Evolutionary conservation across 306 rosid species (phyloP).

Genomic region (Carpinus viminea): DNA sequence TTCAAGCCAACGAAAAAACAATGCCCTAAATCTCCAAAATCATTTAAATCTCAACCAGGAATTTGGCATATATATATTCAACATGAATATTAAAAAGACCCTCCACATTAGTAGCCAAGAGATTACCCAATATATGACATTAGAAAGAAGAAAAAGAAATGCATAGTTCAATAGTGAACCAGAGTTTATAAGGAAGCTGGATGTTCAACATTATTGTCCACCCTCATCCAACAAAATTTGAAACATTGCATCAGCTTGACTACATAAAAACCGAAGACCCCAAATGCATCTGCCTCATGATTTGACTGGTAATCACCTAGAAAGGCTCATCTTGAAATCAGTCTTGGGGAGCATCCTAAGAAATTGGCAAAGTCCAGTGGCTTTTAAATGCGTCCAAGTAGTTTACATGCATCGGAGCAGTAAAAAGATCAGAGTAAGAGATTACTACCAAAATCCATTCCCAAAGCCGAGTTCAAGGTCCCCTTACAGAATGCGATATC

Average conservation of each 20-base stretch:
- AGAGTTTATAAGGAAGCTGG: background rate
- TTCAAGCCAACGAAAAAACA: background rate
- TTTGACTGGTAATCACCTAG: background rate
- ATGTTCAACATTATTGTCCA: background rate
- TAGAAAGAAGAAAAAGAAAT: background rate
- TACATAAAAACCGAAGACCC: background rate
- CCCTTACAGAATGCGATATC: slow-evolving; percentile 17
- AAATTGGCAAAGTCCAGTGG: slow-evolving; percentile 6
- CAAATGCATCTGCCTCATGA: background rate
- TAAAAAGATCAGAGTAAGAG: slow-evolving; percentile 12
- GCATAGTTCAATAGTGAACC: background rate
- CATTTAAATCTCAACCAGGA: too few relatives aligned
- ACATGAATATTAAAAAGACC: background rate
- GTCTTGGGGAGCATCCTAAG: background rate
- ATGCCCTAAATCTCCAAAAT: too few relatives aligned
- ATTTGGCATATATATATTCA: background rate
- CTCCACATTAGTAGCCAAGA: background rate
- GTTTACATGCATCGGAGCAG: background rate
- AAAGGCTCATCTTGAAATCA: background rate
- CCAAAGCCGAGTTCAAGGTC: background rate
- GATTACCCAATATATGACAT: background rate
- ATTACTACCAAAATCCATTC: background rate
- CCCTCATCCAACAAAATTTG: background rate
- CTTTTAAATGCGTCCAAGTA: slow-evolving; percentile 6
- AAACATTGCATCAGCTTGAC: background rate